These are phyloP conservation scores for Ramalina peruviana DNA, from an alignment of 495 filamentous ascomycete species.

Conservation along the genomic window DNA sequence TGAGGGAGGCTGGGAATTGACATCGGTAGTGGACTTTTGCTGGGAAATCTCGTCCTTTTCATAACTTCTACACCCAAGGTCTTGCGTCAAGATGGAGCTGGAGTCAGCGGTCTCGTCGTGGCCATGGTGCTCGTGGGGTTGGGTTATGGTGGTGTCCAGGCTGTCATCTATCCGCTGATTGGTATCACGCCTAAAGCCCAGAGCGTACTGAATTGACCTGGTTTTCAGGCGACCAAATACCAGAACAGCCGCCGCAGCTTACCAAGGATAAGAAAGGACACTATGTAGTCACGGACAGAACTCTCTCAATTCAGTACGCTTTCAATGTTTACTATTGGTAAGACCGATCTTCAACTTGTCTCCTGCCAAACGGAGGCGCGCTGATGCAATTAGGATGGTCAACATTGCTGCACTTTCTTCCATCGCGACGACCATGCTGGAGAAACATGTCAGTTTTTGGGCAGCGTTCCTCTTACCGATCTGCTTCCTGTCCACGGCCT, in stretches of 20 bases:
- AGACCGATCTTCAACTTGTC: too few relatives aligned
- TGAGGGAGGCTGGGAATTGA: too few relatives aligned
- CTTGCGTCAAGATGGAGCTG: neutral
- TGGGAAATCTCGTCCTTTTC: neutral
- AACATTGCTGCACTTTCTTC: conserved; percentile 34
- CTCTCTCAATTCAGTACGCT: too few relatives aligned
- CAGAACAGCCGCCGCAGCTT: too few relatives aligned
- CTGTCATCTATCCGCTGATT: conserved; percentile 46
- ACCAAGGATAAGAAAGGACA: too few relatives aligned
- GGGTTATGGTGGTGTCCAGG: conserved; percentile 45
- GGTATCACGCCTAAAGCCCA: neutral
- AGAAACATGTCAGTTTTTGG: conserved; percentile 33
- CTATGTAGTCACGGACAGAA: too few relatives aligned
- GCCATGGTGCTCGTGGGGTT: conserved; percentile 33
- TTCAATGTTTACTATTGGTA: too few relatives aligned
- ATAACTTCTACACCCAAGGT: conserved; percentile 7
- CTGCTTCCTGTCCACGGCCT: conserved; percentile 22
- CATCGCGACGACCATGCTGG: conserved; percentile 31
- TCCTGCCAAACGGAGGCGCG: neutral
- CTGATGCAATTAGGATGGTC: conserved; percentile 27
- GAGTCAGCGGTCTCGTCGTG: conserved; percentile 18
- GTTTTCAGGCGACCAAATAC: too few relatives aligned
- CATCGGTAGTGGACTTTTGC: conserved; percentile 10
- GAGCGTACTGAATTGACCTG: too few relatives aligned
- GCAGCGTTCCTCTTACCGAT: conserved; percentile 30